Base-by-base conservation (phyloP, 1,284 basidiomycete genomes). In the Ustilago lituana region DNA sequence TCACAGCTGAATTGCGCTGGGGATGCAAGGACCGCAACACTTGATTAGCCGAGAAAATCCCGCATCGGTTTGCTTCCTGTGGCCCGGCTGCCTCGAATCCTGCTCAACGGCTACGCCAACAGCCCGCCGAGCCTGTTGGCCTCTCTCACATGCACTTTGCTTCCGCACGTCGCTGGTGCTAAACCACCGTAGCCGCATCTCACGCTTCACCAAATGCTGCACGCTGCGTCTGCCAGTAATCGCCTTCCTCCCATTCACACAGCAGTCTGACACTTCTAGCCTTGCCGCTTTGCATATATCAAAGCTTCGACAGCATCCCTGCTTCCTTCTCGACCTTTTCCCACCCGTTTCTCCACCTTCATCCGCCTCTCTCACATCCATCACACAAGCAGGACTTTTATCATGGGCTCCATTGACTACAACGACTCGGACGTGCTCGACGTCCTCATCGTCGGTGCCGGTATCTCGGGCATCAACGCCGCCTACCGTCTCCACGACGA, bases 401-500 rank as follows among this genome's bases (percentile, higher is more conserved):
- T 9, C 26, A 71, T 71, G 68, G 68, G 68, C 41, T 71, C 68
- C 22, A 47, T 58, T 39, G 54, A 54, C 33, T 59, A 61, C 45
- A 44, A 61, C 53, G 32, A 57, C 24, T 62, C 65, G 9, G 61
- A 62, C 46, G 59, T 73, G 6, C 60, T 64, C 53, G 73, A 75
- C 46, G 68, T 80, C 11, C 36, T 79, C 61, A 71, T 80, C 55
- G 58, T 80, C 44, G 78, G 78, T 36, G 76, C 78, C 35, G 78
- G 78, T 58, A 71, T 80, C 66, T 79, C 77, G 17, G 79, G 79
- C 49, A 77, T 80, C 67, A 80, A 80, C 52, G 76, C 77, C 40
- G 74, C 73, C 19, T 81, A 81, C 58, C 72, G 79, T 39, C 58
- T 76, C 45, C 38, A 63, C 15, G 63, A 71, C 23, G 47, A 66